Evolutionary conservation across 2,329 filamentous ascomycete species (phyloP), one percentile per base, ranked within the genome.

Genomic region (Eurotiales sp.): DNA sequence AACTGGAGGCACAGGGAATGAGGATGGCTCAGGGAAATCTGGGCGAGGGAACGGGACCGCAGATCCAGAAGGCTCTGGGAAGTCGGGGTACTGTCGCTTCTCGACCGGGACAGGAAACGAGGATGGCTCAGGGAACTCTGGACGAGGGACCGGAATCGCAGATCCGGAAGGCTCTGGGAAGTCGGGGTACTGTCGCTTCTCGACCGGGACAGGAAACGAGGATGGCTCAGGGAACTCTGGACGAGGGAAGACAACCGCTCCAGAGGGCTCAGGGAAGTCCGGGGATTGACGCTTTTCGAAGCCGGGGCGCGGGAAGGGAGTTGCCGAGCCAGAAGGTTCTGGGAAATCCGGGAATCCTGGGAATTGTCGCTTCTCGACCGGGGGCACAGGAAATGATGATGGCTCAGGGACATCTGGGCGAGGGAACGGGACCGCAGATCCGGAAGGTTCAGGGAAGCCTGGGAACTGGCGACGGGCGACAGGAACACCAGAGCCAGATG

Each of bases 231-330:
- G 42, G 25, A 45, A 45, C 23, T 11, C 23, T n/a, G 40, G 15
- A 15, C 21, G 41, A 19, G 19, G 50, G 43, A 27, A 42, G 10
- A 25, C 34, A 0, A 29, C 41, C 4, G 36, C 10, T 11, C 48
- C 41, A 21, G 48, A 50, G 29, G 48, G 48, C 2, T 19, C 29
- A 12, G 48, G 30, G n/a, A 44, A 50, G n/a, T n/a, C n/a, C n/a
- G n/a, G n/a, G n/a, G n/a, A n/a, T n/a, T n/a, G n/a, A n/a, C n/a
- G n/a, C n/a, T n/a, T n/a, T n/a, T n/a, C n/a, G 29, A 46, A n/a
- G 10, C 25, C 25, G 5, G 15, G 17, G 12, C 2, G 29, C 39
- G 45, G 45, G 15, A 23, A 23, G 8, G 34, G 8, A n/a, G 17
- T 15, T 8, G 34, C 17, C 5, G 25, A 27, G 14, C 32, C 32